A percentile compares a stretch with the other conserved stretches of the same genome.
phyloP scores from a whole-genome alignment of 331 rosid species.

The Pyrus hybrid region DNA sequence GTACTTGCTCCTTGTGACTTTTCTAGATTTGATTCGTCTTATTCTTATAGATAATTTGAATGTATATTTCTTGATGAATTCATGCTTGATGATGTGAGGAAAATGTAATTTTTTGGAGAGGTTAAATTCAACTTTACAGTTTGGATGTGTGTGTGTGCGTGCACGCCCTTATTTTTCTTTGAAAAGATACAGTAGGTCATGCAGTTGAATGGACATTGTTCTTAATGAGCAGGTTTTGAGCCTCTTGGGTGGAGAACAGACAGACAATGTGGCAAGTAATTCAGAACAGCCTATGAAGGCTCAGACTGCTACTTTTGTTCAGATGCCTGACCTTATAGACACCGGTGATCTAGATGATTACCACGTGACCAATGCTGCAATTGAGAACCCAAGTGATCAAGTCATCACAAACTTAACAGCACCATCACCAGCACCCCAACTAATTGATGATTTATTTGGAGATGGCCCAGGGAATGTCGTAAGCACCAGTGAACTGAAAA shows the following conservation, averaged over 20 bases:
- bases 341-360: constrained; percentile 53
- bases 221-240: constrained; percentile 61
- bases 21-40: background rate
- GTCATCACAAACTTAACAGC: constrained; percentile 29
- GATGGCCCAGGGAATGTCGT: constrained; percentile 36
- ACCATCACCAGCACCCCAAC: constrained; percentile 36
- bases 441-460: constrained; percentile 88
- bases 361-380: constrained; percentile 19
- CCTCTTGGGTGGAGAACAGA: constrained; percentile 68
- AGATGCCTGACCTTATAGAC: constrained; percentile 83
- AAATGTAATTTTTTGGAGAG: background rate
- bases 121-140: background rate
- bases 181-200: background rate
- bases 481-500: constrained; percentile 39
- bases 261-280: constrained; percentile 26
- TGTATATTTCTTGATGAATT: background rate
- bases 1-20: background rate
- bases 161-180: background rate
- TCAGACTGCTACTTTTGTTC: constrained; percentile 31
- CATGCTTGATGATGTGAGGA: background rate
- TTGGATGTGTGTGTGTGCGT: background rate
- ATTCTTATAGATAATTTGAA: background rate
- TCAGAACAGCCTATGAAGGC: constrained; percentile 46
- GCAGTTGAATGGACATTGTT: background rate
- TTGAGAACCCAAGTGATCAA: constrained; percentile 32